phyloP scores from a whole-genome alignment of 257 asterid genomes.

The Perilla frutescens region DNA sequence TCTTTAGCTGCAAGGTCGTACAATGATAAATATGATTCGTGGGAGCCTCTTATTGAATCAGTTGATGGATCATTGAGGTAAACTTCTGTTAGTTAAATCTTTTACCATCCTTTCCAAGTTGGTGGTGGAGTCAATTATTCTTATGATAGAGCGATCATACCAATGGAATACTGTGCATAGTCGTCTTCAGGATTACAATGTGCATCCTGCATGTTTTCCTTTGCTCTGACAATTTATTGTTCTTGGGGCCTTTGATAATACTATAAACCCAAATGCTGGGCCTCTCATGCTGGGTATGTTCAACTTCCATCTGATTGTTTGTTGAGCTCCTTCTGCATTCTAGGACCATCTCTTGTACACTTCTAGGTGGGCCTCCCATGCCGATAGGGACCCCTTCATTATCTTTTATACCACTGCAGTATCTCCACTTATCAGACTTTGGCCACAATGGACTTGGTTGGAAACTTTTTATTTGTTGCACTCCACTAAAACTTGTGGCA shows the following conservation, averaged over 20 bases:
- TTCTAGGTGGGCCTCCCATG: conserved; percentile 18
- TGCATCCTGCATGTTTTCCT: conserved; percentile 22
- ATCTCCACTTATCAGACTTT: background rate
- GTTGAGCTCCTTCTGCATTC: conserved; percentile 5
- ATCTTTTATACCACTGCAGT: conserved; percentile 1
- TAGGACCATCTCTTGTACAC: background rate
- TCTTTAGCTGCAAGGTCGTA: conserved; percentile 85
- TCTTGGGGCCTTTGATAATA: background rate
- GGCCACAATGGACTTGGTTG: conserved; percentile 5
- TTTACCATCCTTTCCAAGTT: conserved; percentile 26
- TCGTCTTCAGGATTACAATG: conserved; percentile 8
- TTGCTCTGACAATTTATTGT: conserved; percentile 7
- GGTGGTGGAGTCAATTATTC: conserved; percentile 20
- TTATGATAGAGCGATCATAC: background rate
- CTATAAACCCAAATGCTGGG: conserved; percentile 12
- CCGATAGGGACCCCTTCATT: background rate
- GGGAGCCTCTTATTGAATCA: conserved; percentile 98
- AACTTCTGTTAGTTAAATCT: conserved; percentile 24
- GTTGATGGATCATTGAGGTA: conserved; percentile 90
- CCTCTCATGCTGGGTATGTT: conserved; percentile 1
- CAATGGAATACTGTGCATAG: conserved; percentile 4
- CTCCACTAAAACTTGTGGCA: background rate
- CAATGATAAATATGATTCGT: conserved; percentile 93
- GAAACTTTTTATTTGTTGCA: background rate
- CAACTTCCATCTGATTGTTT: conserved; percentile 11